Base-by-base conservation (phyloP, 345 rosid genomes). In the Mercurialis annua region DNA sequence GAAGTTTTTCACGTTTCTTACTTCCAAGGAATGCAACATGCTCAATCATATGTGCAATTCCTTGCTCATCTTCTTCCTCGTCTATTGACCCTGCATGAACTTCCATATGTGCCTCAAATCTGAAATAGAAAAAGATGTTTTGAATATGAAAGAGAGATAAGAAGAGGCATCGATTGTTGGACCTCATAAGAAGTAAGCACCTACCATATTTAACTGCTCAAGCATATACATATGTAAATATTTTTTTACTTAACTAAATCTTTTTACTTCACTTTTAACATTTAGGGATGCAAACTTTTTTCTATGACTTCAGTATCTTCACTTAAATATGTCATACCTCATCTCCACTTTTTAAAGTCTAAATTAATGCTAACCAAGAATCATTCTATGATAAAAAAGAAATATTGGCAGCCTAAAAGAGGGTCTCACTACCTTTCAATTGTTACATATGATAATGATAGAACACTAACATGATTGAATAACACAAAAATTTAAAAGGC, bases 81-180 rank as follows among this genome's bases (percentile, higher is more conserved):
- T 94, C 99, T 70, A 94, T 87, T 10, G 99, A 91, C 66, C 99
- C 99, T 44, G 71, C 98, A 80, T 94, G 99, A 75, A 94, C 95
- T 86, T 94, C 99, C 96, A 92, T 91, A 76, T 94, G 99, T 70
- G 99, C 99, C 76, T 91, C 99, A 79, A 94, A 89, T 90, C 99
- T 93, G 76, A 62, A 77, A 68, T 66, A 62, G 31, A 62, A 74
- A 64, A 68, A 76, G 15, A 76, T 60, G 21, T 49, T 24, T 54
- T 44, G 47, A 43, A 59, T 49, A 50, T 67, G 31, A 48, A 65
- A 46, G 67, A 65, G 59, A 1, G 26, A 7, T 61, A 55, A 77
- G 67, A 56, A 14, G 29, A n/a, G 6, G 29, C 3, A 20, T 11
- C n/a, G 23, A 30, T 18, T 30, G 36, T 34, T 54, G 7, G 42